Base-by-base conservation (phyloP, 2,329 filamentous ascomycete species). In the Byssothecium circinans region DNA sequence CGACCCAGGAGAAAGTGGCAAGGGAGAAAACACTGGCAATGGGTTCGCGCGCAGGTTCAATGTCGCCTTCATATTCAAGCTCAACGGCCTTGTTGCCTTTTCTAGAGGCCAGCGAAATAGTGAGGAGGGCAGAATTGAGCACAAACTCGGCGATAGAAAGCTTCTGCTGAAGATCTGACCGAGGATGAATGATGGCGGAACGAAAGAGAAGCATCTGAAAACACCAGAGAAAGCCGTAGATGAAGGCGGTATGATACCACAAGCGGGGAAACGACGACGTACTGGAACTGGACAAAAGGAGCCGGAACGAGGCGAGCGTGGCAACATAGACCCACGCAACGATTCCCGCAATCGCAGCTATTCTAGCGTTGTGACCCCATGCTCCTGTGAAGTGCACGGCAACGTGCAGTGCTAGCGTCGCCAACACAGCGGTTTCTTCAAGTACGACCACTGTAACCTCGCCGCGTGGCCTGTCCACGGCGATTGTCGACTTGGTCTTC, bases 1-100 rank as follows among this genome's bases (percentile, higher is more conserved):
- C 91, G 17, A 96, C 84, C 94, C 94, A 99, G 17, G 83, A 78
- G 68, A 96, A 99, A 2, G 90, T 94, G 18, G 85, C 85, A 36
- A 95, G 78, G 2, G 94, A 97, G 53, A 97, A 83, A 6, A 97
- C 74, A 67, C 92, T 97, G 1, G 94, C 91, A 30, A 89, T 78
- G 6, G 91, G 89, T 68, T 99, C 91, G 53, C 82, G 84, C 2
- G 91, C 92, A 17, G 94, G 94, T 63, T 92, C 84, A 42, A 99
- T 82, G 25, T 87, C 87, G 51, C 88, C 89, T 70, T 96, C 91
- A 77, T 91, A 91, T 70, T 96, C 90, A 62, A 97, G 70, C 37
- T 91, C 73, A 11, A 99, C 88, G 2, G 87, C 84, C 71, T 90
- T 94, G 71, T 97, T 97, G 36, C 94, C 94, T 74, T 91, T 94